Evolutionary conservation across 306 rosid species (phyloP).

Genomic region (Lathyrus tuberosus): DNA sequence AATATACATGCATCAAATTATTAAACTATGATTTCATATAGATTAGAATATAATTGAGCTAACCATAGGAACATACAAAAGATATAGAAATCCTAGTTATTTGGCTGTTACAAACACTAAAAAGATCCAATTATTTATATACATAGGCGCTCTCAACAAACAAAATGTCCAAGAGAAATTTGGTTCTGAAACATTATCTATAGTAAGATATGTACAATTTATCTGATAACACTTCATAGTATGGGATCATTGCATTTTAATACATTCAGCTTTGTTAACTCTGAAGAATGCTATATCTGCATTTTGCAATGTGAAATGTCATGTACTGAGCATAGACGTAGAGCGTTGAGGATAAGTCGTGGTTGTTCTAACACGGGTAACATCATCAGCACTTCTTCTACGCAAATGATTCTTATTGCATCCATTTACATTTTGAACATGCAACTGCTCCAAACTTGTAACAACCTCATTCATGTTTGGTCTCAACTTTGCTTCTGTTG

Average conservation of each 20-base stretch:
- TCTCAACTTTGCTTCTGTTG: conserved; percentile 55
- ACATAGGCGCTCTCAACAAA: not conserved
- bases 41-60: conserved; percentile 21
- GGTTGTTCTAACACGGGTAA: conserved; percentile 15
- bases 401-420: conserved; percentile 42
- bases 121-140: not conserved
- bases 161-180: not conserved
- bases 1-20: not conserved
- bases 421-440: conserved; percentile 32
- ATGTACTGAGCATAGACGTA: conserved; percentile 53
- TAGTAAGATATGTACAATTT: conserved; percentile 47
- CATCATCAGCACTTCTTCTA: conserved; percentile 57
- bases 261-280: not conserved
- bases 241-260: not conserved
- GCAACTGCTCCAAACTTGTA: conserved; percentile 52
- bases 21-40: not conserved
- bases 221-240: conserved; percentile 14
- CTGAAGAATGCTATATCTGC: not conserved
- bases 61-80: conserved; percentile 27
- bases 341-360: conserved; percentile 59
- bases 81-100: conserved; percentile 28
- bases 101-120: conserved; percentile 38
- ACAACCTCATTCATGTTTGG: conserved; percentile 66
- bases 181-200: not conserved
- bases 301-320: conserved; percentile 3